Evolutionary conservation across 2,329 filamentous ascomycete genomes (phyloP), one percentile per base, ranked within the genome.

Genomic region (Bipolaris gigantea): DNA sequence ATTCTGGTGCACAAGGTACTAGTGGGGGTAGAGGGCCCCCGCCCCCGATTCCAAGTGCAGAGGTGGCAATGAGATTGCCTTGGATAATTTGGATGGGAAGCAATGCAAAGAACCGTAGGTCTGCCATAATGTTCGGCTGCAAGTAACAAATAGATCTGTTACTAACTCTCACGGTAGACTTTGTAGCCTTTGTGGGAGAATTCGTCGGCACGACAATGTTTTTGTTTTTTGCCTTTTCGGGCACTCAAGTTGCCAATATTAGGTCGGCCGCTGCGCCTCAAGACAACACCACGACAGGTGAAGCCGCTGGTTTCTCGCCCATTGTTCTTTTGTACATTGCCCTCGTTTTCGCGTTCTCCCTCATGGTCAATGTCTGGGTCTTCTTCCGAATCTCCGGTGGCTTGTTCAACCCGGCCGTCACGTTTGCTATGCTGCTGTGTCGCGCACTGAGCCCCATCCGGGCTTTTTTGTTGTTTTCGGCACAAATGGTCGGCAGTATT

Each of bases 131-230:
- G 16, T n/a, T 11, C 39, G 1, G 23, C 13, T 42, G 7, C 15
- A 40, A n/a, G n/a, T 16, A 18, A n/a, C 5, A 42, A 23, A 4
- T 5, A n/a, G 4, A 7, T 2, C 15, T 21, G n/a, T 40, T 6
- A n/a, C 56, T 66, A 43, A 65, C 41, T 6, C 4, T 7, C 13
- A 48, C 5, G 27, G 5, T 30, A 59, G 65, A 73, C 48, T 65
- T 80, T 56, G 72, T 80, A 19, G 77, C 78, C 48, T 77, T 79
- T 65, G 61, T 79, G 9, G 79, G 79, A 74, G 76, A 79, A 48
- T 78, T 75, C 42, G 74, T 77, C 7, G 77, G 76, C 23, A 79
- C 77, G 0, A 73, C 75, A 7, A 72, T 79, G 54, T 79, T 79
- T 49, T 69, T 79, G 30, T 79, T 73, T 68, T 77, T 79, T 48